A percentile compares a stretch with the other conserved stretches of the same genome.
Conservation (phyloP, 441 rosid genomes). For the Omphalea diandra region DNA sequence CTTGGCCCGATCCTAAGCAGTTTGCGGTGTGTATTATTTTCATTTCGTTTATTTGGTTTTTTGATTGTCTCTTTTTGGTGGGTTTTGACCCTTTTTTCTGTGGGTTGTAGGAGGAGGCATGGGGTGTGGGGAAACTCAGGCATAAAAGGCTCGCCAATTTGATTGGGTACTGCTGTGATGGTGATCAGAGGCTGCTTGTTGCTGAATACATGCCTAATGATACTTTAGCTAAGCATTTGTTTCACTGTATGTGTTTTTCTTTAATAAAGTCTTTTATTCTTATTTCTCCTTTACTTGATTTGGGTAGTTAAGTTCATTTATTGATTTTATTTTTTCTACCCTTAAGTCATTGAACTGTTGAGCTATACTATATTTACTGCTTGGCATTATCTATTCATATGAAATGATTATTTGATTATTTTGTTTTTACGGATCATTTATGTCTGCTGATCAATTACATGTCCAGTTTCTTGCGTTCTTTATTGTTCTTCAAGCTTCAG, state of each 20-base stretch:
- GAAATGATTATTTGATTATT: conserved; percentile 2
- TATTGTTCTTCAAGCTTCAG: neutral
- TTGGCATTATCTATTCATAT: neutral
- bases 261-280: conserved; percentile 1
- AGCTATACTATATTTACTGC: neutral
- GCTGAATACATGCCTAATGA: conserved; percentile 85
- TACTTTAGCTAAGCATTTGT: conserved; percentile 85
- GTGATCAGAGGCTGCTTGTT: conserved; percentile 82
- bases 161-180: conserved; percentile 91
- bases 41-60: neutral
- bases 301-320: neutral
- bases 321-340: neutral
- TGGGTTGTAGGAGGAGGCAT: conserved; percentile 64
- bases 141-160: conserved; percentile 72
- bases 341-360: neutral
- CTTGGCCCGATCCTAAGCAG: conserved; percentile 95
- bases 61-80: neutral
- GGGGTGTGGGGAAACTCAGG: conserved; percentile 69
- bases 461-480: conserved; percentile 4
- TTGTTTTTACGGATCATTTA: neutral
- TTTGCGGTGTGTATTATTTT: conserved; percentile 53
- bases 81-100: conserved; percentile 11
- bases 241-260: conserved; percentile 52
- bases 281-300: conserved; percentile 2
- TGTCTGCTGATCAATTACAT: conserved; percentile 2